Evolutionary conservation across 1,284 basidiomycete genomes (phyloP).

Genomic region (Marasmius tenuissimus): DNA sequence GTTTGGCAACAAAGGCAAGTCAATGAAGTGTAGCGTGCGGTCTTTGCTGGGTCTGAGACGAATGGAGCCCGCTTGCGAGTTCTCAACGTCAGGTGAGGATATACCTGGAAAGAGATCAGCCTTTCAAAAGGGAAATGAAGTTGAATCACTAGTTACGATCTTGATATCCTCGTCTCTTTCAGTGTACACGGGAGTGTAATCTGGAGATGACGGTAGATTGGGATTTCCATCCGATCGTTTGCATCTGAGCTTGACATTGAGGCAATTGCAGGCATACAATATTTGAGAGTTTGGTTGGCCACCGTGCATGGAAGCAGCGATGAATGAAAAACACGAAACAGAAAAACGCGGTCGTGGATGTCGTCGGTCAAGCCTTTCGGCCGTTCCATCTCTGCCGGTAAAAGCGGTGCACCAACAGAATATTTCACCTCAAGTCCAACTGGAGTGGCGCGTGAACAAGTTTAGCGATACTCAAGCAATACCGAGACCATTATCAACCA

Average conservation of each 20-base stretch:
- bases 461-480: neutral
- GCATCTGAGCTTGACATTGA: constrained; percentile 61
- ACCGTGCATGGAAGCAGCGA: neutral
- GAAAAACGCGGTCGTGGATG: neutral
- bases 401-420: neutral
- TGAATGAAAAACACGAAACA: neutral
- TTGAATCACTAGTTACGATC: constrained; percentile 47
- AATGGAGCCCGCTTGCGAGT: constrained; percentile 51
- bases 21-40: constrained; percentile 59
- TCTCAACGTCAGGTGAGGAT: constrained; percentile 71
- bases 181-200: constrained; percentile 59
- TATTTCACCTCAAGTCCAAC: neutral
- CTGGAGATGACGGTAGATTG: constrained; percentile 38
- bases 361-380: neutral
- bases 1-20: constrained; percentile 70
- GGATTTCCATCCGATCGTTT: constrained; percentile 26
- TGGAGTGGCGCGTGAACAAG: neutral
- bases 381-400: neutral
- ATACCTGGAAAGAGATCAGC: constrained; percentile 42
- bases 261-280: constrained; percentile 62
- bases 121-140: neutral
- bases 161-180: constrained; percentile 61
- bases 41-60: constrained; percentile 45
- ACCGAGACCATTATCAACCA: neutral
- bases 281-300: neutral